Evolutionary conservation across 2,329 filamentous ascomycete genomes (phyloP), one percentile per base, ranked within the genome.

Genomic region (Cladosporium oxysporum): DNA sequence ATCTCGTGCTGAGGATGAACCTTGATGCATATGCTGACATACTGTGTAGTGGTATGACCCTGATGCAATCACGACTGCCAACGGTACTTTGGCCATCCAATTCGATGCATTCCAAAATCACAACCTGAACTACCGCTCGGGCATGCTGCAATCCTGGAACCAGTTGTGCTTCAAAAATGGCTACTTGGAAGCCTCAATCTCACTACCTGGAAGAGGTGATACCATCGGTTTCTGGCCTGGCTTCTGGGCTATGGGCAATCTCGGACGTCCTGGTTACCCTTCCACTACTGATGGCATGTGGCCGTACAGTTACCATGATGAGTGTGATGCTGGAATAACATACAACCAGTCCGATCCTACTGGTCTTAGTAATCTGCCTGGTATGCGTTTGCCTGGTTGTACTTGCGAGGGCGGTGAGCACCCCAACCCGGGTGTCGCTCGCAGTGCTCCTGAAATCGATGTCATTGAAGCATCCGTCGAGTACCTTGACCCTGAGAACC

Each of bases 91-190:
- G 5, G 78, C 83, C 67, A 69, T 84, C 12, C 78, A 77, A 49
- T 68, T 84, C 41, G 83, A 84, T 66, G 72, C 76, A 33, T 82
- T 83, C 66, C 69, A 69, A 1, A 84, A 82, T 63, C 82, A 84
- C 63, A 76, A 75, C 26, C 74, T 84, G 12, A 72, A 80, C 50
- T 84, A 79, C 60, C 79, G 81, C 18, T 84, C 82, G 2, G 83
- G 82, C 7, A 84, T 84, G 83, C 68, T 84, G 60, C 82, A 84
- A 68, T 82, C 79, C 58, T 84, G 83, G 83, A 84, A 84, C 66
- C 81, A 84, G 44, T 70, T 85, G 5, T 85, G 83, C 73, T 84
- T 85, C 74, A 85, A 84, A 69, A 83, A 83, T 2, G 83, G 83
- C 14, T 80, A 83, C 23, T 80, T 84, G 61, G 83, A 85, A 64